phyloP scores from a whole-genome alignment of 495 filamentous ascomycete species.

The Podospora anserina region DNA sequence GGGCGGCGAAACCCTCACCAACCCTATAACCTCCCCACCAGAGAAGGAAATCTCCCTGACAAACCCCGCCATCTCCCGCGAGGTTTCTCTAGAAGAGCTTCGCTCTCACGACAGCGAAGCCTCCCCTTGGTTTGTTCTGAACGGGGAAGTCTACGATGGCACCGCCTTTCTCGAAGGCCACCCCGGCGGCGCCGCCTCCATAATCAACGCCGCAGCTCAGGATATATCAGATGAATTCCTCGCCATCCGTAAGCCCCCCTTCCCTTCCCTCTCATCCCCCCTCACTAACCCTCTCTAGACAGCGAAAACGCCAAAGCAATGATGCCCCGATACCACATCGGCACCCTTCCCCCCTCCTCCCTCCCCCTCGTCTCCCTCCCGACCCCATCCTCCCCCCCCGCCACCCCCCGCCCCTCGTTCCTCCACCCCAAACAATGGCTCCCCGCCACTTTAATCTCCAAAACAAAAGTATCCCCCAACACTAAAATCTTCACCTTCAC shows the following conservation, averaged over 20 bases:
- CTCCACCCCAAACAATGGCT: conserved; percentile 70
- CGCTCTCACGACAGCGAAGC: conserved; percentile 62
- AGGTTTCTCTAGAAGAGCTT: conserved; percentile 70
- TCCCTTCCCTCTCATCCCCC: background rate
- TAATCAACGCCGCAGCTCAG: conserved; percentile 75
- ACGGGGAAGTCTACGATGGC: conserved; percentile 91
- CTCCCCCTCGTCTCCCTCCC: conserved; percentile 10
- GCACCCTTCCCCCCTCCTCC: conserved; percentile 71
- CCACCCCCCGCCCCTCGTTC: conserved; percentile 57
- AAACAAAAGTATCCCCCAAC: conserved; percentile 70
- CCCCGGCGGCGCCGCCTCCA: conserved; percentile 86
- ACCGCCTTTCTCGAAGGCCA: conserved; percentile 79
- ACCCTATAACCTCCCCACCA: conserved; percentile 22
- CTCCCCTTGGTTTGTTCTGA: conserved; percentile 86
- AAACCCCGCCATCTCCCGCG: conserved; percentile 60
- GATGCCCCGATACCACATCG: conserved; percentile 88
- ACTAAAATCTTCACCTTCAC: conserved; percentile 80
- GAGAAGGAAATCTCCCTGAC: conserved; percentile 77
- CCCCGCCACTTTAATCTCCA: conserved; percentile 62
- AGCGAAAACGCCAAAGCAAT: conserved; percentile 89
- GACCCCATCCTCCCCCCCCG: conserved; percentile 53
- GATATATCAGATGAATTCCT: conserved; percentile 94
- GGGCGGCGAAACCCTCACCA: conserved; percentile 50
- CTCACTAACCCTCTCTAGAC: conserved; percentile 49
- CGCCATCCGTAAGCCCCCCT: conserved; percentile 70